Conservation (phyloP, 768 basidiomycete genomes). For the Daedaleopsis nitida region DNA sequence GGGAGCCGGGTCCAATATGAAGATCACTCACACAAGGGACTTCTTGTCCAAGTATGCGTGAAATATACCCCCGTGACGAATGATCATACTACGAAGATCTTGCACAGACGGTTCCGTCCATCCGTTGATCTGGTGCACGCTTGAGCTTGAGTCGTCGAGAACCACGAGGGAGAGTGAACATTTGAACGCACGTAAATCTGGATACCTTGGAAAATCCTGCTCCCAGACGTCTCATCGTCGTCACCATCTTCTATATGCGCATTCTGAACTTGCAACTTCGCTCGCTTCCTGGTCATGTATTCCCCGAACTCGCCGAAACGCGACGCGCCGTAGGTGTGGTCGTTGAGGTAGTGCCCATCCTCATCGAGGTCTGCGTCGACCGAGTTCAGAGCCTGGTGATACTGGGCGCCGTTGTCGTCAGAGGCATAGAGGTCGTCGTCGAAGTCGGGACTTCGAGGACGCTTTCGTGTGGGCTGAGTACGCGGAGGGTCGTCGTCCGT, state of each 20-base stretch:
- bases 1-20: neutral
- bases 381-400: slow-evolving; percentile 13
- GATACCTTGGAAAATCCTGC: slow-evolving; percentile 69
- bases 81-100: slow-evolving; percentile 76
- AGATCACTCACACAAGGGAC: slow-evolving; percentile 59
- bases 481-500: slow-evolving; percentile 38
- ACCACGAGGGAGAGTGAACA: slow-evolving; percentile 9
- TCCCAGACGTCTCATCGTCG: slow-evolving; percentile 28
- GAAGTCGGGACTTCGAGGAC: slow-evolving; percentile 34
- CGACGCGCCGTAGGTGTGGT: slow-evolving; percentile 68
- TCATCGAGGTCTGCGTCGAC: slow-evolving; percentile 12
- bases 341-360: slow-evolving; percentile 18
- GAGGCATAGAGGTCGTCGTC: slow-evolving; percentile 42
- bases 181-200: slow-evolving; percentile 88
- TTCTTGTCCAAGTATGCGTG: slow-evolving; percentile 85
- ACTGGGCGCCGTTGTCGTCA: slow-evolving; percentile 12
- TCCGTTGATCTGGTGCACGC: slow-evolving; percentile 73
- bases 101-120: slow-evolving; percentile 87
- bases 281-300: slow-evolving; percentile 89
- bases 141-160: neutral
- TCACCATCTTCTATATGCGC: slow-evolving; percentile 34
- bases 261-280: slow-evolving; percentile 88
- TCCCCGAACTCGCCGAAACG: slow-evolving; percentile 84
- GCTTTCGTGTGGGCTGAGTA: slow-evolving; percentile 45
- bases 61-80: slow-evolving; percentile 81